Base-by-base conservation (phyloP, 1,284 basidiomycete species). In the Limonomyces culmigenus region DNA sequence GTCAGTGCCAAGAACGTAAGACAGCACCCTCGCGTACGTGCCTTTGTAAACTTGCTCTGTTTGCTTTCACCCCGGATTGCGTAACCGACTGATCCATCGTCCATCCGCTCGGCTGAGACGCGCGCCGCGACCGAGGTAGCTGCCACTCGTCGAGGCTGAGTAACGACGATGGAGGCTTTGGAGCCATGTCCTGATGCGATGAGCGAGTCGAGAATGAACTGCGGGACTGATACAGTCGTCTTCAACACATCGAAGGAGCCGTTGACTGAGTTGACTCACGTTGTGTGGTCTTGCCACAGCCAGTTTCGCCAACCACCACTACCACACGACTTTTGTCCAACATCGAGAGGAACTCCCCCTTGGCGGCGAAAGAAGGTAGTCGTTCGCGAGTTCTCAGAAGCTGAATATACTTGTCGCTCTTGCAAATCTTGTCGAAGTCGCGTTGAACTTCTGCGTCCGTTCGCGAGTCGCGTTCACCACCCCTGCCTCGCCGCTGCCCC, bases 261-360 rank as follows among this genome's bases (percentile, higher is more conserved):
- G 12, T 34, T 21, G 11, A 21, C 12, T 12, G 6, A 23, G 23
- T 3, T 36, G 13, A 35, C 60, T 35, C 47, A 84, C 83, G 54
- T 53, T 84, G 81, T 1, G 81, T 86, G 2, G 85, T 89, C 54
- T 96, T 96, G 21, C 91, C 92, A 42, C 81, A 88, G 38, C 91
- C 76, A 42, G 84, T 87, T 56, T 91, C 83, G 37, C 86, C 84
- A 2, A 88, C 78, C 0, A 93, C 80, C 1, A 92, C 70, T 1
- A 87, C 66, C 3, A 84, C 84, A 32, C 78, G 65, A 44, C 73
- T 73, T 3, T 50, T 56, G 23, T 68, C 60, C 13, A 95, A 58
- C 16, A 66, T 53, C 3, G 58, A 42, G 31, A 85, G 56, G 47
- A 96, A 86, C 14, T 67, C 60, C 16, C 70, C 62, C 44, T 68